Conservation (phyloP, 176 grass and related monocot genomes). For the Pontederia crassipes region DNA sequence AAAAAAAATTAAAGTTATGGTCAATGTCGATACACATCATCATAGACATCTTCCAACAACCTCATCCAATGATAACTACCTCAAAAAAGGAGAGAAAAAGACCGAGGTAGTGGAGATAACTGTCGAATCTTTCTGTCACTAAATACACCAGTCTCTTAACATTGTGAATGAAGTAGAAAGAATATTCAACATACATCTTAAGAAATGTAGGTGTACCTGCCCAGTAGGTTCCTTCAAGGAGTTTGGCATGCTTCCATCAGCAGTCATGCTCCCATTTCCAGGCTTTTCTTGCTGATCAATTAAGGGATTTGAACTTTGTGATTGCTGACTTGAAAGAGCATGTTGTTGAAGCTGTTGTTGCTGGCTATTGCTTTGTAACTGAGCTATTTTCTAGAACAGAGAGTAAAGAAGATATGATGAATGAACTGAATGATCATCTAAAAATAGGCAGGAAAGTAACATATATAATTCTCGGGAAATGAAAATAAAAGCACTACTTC, state of each 20-base stretch:
- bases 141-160: too few relatives aligned
- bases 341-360: constrained; percentile 58
- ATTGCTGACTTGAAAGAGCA: constrained; percentile 50
- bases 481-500: too few relatives aligned
- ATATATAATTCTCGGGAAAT: too few relatives aligned
- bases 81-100: too few relatives aligned
- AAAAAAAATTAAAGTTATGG: too few relatives aligned
- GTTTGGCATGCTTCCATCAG: constrained; percentile 48
- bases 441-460: neutral
- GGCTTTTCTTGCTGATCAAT: constrained; percentile 53
- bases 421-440: neutral
- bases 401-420: constrained; percentile 21
- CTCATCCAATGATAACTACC: too few relatives aligned
- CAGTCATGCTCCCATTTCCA: constrained; percentile 35
- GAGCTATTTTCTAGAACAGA: constrained; percentile 72
- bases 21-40: too few relatives aligned
- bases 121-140: too few relatives aligned
- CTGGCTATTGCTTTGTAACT: constrained; percentile 49
- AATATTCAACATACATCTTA: neutral
- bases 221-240: constrained; percentile 42
- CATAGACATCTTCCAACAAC: too few relatives aligned
- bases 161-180: neutral
- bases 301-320: constrained; percentile 55
- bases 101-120: too few relatives aligned
- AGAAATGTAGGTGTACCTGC: constrained; percentile 38